These are phyloP conservation scores for Nakazawaea populi DNA, from an alignment of 805 yeast species.

Conservation along the genomic window DNA sequence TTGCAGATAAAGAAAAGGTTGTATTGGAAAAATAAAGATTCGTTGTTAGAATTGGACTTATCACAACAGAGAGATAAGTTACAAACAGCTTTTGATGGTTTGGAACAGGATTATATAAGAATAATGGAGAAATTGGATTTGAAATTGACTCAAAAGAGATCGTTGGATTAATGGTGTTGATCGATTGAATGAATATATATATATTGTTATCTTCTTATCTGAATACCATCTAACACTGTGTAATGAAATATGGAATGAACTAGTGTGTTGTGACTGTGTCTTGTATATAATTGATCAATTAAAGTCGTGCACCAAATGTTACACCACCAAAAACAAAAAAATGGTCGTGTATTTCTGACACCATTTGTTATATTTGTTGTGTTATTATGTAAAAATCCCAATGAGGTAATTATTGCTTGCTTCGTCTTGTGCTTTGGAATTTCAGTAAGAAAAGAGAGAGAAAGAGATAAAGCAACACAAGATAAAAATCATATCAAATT, in stretches of 20 bases:
- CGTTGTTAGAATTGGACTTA: slow-evolving; percentile 59
- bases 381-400: not conserved
- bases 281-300: no score
- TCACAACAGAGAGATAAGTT: slow-evolving; percentile 62
- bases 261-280: no score
- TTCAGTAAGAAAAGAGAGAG: not conserved
- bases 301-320: no score
- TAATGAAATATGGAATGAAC: no score
- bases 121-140: slow-evolving; percentile 32
- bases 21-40: slow-evolving; percentile 75
- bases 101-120: slow-evolving; percentile 67
- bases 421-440: not conserved
- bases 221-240: no score
- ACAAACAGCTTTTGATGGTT: slow-evolving; percentile 64
- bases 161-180: not conserved
- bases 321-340: no score
- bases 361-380: no score
- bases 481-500: no score
- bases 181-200: not conserved
- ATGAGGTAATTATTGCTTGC: not conserved
- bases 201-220: not conserved
- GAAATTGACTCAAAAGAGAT: slow-evolving; percentile 12
- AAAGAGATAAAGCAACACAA: no score
- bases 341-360: no score
- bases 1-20: slow-evolving; percentile 68